phyloP scores from a whole-genome alignment of 1,284 basidiomycete genomes.

The Boletellus sp. region DNA sequence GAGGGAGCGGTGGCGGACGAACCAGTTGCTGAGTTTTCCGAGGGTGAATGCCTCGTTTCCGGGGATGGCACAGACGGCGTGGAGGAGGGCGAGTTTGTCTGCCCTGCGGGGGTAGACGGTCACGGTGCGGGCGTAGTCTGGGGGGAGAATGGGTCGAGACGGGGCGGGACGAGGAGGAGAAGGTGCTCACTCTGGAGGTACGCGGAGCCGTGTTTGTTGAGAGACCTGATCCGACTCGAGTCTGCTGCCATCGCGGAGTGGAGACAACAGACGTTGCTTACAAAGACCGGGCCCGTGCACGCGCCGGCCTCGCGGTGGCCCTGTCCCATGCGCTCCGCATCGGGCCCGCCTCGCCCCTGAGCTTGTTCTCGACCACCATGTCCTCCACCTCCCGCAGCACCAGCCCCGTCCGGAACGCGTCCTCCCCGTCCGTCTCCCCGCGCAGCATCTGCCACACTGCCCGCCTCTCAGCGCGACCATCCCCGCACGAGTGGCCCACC shows the following conservation, averaged over 20 bases:
- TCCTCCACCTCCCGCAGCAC: slow-evolving; percentile 57
- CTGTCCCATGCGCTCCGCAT: slow-evolving; percentile 48
- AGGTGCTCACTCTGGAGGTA: slow-evolving; percentile 15
- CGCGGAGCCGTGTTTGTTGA: slow-evolving; percentile 14
- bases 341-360: slow-evolving; percentile 52
- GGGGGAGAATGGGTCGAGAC: not conserved
- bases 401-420: slow-evolving; percentile 37
- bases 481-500: slow-evolving; percentile 1
- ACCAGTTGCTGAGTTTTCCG: slow-evolving; percentile 22
- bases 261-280: too few species aligned
- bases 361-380: slow-evolving; percentile 57
- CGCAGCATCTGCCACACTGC: slow-evolving; percentile 26
- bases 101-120: slow-evolving; percentile 10
- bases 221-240: not conserved
- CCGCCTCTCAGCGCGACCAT: slow-evolving; percentile 5
- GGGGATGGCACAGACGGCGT: slow-evolving; percentile 16
- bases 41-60: slow-evolving; percentile 22
- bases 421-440: slow-evolving; percentile 15
- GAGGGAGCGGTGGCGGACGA: slow-evolving; percentile 23
- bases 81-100: slow-evolving; percentile 20
- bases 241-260: too few species aligned
- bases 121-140: slow-evolving; percentile 20
- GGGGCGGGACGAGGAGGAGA: not conserved
- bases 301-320: slow-evolving; percentile 28
- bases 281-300: slow-evolving; percentile 30